Percentiles rank a stretch among this genome's conserved stretches.
Evolutionary conservation across 2,329 filamentous ascomycete species (phyloP).

Genomic region (Pseudocercospora vitis): DNA sequence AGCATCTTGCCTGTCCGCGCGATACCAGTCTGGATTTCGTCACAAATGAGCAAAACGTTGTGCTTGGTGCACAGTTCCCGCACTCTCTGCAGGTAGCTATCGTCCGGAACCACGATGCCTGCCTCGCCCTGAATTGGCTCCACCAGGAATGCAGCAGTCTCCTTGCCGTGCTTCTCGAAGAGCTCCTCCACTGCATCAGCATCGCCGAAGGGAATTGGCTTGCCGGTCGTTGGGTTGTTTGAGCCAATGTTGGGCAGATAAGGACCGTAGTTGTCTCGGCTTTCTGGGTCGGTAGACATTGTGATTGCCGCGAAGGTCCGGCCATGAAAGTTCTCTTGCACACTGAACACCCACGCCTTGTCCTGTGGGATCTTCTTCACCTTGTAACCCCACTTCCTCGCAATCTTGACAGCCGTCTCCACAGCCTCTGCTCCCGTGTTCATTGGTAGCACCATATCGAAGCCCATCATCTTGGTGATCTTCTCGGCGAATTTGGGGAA

Average conservation of each 20-base stretch:
- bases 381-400: constrained; percentile 97
- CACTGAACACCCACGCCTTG: constrained; percentile 81
- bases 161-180: constrained; percentile 75
- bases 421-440: constrained; percentile 96
- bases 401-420: constrained; percentile 94
- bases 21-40: constrained; percentile 98
- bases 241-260: constrained; percentile 89
- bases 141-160: constrained; percentile 88
- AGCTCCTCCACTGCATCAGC: constrained; percentile 75
- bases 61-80: constrained; percentile 88
- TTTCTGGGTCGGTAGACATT: constrained; percentile 92
- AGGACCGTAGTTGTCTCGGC: constrained; percentile 93
- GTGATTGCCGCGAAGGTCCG: constrained; percentile 96
- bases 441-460: constrained; percentile 98
- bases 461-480: constrained; percentile 83
- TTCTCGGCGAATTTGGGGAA: constrained; percentile 95
- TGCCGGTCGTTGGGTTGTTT: constrained; percentile 69
- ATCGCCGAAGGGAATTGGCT: constrained; percentile 82
- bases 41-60: constrained; percentile 93
- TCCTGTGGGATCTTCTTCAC: constrained; percentile 83
- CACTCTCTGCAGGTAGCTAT: constrained; percentile 78
- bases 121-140: constrained; percentile 98
- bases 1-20: constrained; percentile 91
- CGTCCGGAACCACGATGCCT: constrained; percentile 90
- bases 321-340: constrained; percentile 92